These are phyloP conservation scores for Madurella mycetomatis DNA, from an alignment of 2,329 filamentous ascomycete genomes.

Conservation along the genomic window DNA sequence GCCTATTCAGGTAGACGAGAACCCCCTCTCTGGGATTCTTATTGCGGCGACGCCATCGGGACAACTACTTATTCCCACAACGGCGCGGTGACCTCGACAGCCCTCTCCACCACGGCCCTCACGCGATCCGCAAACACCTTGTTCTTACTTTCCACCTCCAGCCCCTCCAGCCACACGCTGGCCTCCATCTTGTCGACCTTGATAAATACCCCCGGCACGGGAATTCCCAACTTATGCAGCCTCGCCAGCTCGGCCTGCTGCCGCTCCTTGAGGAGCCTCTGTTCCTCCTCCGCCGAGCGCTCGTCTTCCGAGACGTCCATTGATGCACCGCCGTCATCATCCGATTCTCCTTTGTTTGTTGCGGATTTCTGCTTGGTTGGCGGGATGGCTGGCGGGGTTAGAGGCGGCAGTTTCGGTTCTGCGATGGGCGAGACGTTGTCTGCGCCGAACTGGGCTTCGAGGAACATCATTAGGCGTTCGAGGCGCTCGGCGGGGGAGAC, in stretches of 20 bases:
- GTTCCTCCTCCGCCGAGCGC: constrained; percentile 31
- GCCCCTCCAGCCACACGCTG: constrained; percentile 83
- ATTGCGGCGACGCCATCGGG: not conserved
- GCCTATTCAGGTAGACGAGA: not conserved
- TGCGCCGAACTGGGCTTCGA: constrained; percentile 91
- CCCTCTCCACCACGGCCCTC: constrained; percentile 82
- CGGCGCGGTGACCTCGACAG: constrained; percentile 79
- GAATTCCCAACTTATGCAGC: constrained; percentile 78
- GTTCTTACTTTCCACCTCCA: constrained; percentile 84
- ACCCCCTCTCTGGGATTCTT: too few species aligned
- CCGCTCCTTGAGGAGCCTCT: constrained; percentile 42
- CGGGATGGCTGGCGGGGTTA: constrained; percentile 2
- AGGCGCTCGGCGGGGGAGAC: constrained; percentile 71
- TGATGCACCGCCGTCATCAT: constrained; percentile 34
- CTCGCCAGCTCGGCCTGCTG: constrained; percentile 67
- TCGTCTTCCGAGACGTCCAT: constrained; percentile 34
- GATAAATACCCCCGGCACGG: constrained; percentile 84
- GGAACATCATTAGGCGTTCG: constrained; percentile 84
- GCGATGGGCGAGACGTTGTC: constrained; percentile 77
- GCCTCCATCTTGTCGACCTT: constrained; percentile 83
- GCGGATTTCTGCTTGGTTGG: constrained; percentile 1
- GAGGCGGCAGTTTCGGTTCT: constrained; percentile 48
- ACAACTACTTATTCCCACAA: constrained; percentile 50
- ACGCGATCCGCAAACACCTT: constrained; percentile 78
- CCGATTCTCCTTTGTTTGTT: constrained; percentile 21